Percentiles rank a stretch among this genome's conserved stretches.
These are phyloP conservation scores for Cladophialophora bantiana DNA, from an alignment of 2,329 filamentous ascomycete genomes.

Conservation along the genomic window DNA sequence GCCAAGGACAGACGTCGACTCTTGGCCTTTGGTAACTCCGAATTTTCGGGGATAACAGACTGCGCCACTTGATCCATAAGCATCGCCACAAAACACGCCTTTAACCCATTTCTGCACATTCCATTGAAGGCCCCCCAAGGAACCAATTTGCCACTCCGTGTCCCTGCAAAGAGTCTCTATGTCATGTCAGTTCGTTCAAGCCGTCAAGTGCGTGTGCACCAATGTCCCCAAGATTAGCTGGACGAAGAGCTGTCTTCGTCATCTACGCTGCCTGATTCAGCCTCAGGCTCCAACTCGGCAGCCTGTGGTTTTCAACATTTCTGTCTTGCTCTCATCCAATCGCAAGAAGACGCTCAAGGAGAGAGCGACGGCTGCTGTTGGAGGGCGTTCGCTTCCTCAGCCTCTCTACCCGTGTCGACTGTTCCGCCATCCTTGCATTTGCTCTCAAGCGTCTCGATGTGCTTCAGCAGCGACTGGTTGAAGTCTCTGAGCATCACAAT, in stretches of 20 bases:
- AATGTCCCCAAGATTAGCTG: constrained; percentile 2
- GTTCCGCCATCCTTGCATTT: constrained; percentile 12
- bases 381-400: not conserved
- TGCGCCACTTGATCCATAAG: constrained; percentile 1
- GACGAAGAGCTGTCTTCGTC: constrained; percentile 24
- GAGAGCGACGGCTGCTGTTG: not conserved
- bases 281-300: constrained; percentile 1
- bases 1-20: no score
- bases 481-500: constrained; percentile 28
- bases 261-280: constrained; percentile 22
- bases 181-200: not conserved
- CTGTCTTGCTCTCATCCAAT: constrained; percentile 4
- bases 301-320: not conserved
- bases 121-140: not conserved
- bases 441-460: constrained; percentile 22
- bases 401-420: constrained; percentile 7
- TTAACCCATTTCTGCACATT: not conserved
- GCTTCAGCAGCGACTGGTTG: constrained; percentile 28
- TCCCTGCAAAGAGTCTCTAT: not conserved
- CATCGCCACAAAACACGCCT: not conserved
- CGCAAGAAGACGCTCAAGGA: not conserved
- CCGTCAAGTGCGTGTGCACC: not conserved
- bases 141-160: not conserved
- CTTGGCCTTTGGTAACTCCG: not conserved
- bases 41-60: not conserved